Evolutionary conservation across 495 filamentous ascomycete species (phyloP).

Genomic region (Viridothelium virens): DNA sequence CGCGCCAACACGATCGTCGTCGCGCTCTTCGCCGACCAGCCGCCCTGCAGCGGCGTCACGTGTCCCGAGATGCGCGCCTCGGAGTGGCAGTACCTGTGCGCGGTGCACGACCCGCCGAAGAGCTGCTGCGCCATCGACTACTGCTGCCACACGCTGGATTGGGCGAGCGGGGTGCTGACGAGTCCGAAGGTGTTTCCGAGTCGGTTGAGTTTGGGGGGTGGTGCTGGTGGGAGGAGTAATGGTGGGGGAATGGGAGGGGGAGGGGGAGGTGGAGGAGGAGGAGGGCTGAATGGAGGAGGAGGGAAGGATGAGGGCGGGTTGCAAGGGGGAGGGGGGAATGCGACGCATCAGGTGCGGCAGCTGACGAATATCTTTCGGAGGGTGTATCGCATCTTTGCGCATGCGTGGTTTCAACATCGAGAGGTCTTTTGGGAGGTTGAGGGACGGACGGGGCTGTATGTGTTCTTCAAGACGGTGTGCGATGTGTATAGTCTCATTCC

Average conservation of each 20-base stretch:
- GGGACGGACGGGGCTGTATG: conserved; percentile 73
- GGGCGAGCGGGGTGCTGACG: conserved; percentile 86
- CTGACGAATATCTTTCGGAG: conserved; percentile 89
- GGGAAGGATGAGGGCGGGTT: background rate
- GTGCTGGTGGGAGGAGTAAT: conserved; percentile 36
- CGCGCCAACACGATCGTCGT: conserved; percentile 88
- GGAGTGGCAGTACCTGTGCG: conserved; percentile 98
- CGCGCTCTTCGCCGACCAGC: conserved; percentile 81
- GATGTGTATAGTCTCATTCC: conserved; percentile 83
- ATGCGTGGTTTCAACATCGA: conserved; percentile 97
- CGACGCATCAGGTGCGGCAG: conserved; percentile 61
- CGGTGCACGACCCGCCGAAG: conserved; percentile 91
- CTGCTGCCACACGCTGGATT: conserved; percentile 95
- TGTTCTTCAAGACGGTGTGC: conserved; percentile 94
- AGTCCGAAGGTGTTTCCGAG: conserved; percentile 88
- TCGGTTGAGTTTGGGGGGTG: conserved; percentile 64
- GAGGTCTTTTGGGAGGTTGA: conserved; percentile 97
- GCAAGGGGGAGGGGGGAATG: conserved; percentile 16
- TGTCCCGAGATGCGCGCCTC: conserved; percentile 97
- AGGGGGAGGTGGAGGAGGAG: background rate
- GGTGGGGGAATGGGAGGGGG: conserved; percentile 23
- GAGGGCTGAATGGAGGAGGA: background rate
- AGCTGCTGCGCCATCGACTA: conserved; percentile 97
- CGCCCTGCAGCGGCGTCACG: conserved; percentile 74
- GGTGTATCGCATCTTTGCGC: conserved; percentile 92